phyloP scores from a whole-genome alignment of 805 yeast species.

The Suhomyces xylopsoci region DNA sequence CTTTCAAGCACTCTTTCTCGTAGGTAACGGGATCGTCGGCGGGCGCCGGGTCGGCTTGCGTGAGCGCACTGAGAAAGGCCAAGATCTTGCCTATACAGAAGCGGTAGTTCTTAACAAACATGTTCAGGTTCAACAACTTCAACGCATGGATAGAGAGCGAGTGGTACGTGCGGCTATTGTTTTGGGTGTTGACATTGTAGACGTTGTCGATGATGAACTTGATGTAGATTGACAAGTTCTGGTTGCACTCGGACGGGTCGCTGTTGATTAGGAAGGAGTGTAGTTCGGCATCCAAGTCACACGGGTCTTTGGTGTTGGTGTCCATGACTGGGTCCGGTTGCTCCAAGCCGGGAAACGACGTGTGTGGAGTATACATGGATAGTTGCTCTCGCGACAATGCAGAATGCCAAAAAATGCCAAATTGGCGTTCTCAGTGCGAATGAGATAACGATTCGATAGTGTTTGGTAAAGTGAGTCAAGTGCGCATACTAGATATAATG shows the following conservation, averaged over 20 bases:
- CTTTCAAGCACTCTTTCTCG: slow-evolving; percentile 27
- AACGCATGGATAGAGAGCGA: slow-evolving; percentile 32
- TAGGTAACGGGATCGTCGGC: slow-evolving; percentile 5
- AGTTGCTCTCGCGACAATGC: background rate
- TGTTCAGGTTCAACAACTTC: slow-evolving; percentile 34
- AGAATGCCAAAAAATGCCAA: background rate
- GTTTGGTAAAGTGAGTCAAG: too few species aligned
- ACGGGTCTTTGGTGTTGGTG: background rate
- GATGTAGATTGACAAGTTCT: slow-evolving; percentile 32
- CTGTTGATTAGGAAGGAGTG: slow-evolving; percentile 29
- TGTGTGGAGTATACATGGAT: slow-evolving; percentile 1
- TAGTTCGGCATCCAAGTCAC: slow-evolving; percentile 8
- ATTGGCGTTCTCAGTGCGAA: background rate
- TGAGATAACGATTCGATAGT: too few species aligned
- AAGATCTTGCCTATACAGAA: slow-evolving; percentile 39
- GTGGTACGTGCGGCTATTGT: slow-evolving; percentile 24
- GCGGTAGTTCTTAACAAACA: slow-evolving; percentile 34
- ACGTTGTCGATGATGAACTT: slow-evolving; percentile 33
- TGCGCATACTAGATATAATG: too few species aligned
- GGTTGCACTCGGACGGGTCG: slow-evolving; percentile 39
- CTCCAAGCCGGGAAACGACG: slow-evolving; percentile 4
- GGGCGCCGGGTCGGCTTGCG: slow-evolving; percentile 12
- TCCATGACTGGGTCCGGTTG: background rate
- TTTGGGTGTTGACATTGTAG: slow-evolving; percentile 12
- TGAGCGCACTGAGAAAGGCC: slow-evolving; percentile 29